phyloP scores from a whole-genome alignment of 2,329 filamentous ascomycete species.

The Hypoxylon sp. region DNA sequence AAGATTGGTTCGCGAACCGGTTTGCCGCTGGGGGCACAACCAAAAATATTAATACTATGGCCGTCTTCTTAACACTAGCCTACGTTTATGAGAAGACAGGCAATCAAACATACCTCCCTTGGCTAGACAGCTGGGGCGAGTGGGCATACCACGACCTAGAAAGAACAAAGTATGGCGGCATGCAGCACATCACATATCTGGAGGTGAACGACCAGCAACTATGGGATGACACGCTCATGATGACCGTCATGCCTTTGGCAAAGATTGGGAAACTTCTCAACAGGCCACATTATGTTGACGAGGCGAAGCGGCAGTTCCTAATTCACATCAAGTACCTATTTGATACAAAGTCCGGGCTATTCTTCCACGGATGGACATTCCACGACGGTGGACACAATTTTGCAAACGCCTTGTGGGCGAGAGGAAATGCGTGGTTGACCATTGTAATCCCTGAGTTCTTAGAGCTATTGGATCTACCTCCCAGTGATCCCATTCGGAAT shows the following conservation, averaged over 20 bases:
- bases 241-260: slow-evolving; percentile 85
- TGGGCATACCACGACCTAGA: slow-evolving; percentile 85
- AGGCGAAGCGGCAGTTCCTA: slow-evolving; percentile 84
- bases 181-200: slow-evolving; percentile 83
- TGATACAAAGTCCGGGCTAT: slow-evolving; percentile 79
- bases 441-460: slow-evolving; percentile 88
- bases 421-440: slow-evolving; percentile 81
- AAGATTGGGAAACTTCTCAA: slow-evolving; percentile 82
- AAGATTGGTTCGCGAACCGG: slow-evolving; percentile 79
- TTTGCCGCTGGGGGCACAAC: slow-evolving; percentile 80
- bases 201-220: slow-evolving; percentile 80
- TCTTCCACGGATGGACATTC: slow-evolving; percentile 88
- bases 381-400: slow-evolving; percentile 76
- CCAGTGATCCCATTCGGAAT: slow-evolving; percentile 74
- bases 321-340: slow-evolving; percentile 85
- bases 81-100: slow-evolving; percentile 82
- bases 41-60: slow-evolving; percentile 91
- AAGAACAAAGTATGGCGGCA: slow-evolving; percentile 78
- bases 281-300: slow-evolving; percentile 80
- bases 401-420: slow-evolving; percentile 70
- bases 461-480: slow-evolving; percentile 75
- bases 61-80: slow-evolving; percentile 81
- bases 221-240: slow-evolving; percentile 91
- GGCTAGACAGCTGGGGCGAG: slow-evolving; percentile 86
- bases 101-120: slow-evolving; percentile 78